phyloP scores from a whole-genome alignment of 805 yeast genomes.

The Myxozyma sirexii region DNA sequence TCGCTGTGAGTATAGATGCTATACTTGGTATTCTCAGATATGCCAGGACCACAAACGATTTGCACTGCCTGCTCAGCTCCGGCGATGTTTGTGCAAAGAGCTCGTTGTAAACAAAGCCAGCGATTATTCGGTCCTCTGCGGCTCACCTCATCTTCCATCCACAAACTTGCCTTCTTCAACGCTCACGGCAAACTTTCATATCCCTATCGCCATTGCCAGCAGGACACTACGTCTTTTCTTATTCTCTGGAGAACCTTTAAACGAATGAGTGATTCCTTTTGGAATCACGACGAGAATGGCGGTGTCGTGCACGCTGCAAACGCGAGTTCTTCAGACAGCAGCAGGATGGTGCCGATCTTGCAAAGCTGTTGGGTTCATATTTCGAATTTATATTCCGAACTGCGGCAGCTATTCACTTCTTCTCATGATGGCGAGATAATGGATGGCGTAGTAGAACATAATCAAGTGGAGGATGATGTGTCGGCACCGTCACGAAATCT shows the following conservation, averaged over 20 bases:
- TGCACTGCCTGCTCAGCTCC: neutral
- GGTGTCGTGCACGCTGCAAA: neutral
- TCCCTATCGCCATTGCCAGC: neutral
- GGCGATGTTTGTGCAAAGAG: too few relatives aligned
- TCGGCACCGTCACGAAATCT: neutral
- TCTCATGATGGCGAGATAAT: neutral
- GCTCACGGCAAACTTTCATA: too few relatives aligned
- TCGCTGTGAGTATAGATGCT: neutral
- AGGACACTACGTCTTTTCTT: neutral
- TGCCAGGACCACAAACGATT: too few relatives aligned
- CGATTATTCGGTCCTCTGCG: too few relatives aligned
- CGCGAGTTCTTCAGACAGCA: neutral
- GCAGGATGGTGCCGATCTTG: neutral
- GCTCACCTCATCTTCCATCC: too few relatives aligned
- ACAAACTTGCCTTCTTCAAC: too few relatives aligned
- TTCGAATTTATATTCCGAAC: neutral
- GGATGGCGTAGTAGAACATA: neutral
- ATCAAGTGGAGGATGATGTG: neutral
- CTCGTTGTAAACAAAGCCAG: too few relatives aligned
- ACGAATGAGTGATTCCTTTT: conserved; percentile 14
- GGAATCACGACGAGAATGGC: neutral
- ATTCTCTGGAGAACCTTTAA: neutral
- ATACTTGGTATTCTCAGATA: too few relatives aligned
- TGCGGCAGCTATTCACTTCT: neutral
- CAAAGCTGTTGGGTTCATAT: conserved; percentile 1